Evolutionary conservation across 2,329 filamentous ascomycete genomes (phyloP).

Genomic region (Penicillium decumbens): DNA sequence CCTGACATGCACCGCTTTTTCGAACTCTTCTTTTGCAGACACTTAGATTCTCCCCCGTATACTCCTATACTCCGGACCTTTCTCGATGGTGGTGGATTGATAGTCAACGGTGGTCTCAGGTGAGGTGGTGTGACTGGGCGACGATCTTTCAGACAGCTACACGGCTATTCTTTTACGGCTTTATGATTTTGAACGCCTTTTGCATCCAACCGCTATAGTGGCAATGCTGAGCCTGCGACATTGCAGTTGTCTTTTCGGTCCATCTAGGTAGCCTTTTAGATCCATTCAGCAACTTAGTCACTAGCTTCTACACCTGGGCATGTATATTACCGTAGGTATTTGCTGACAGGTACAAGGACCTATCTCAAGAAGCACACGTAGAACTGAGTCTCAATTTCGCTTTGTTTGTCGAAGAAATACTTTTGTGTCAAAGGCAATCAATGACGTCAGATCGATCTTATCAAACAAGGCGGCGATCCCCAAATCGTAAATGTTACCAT

Average conservation of each 20-base stretch:
- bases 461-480: neutral
- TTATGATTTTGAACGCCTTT: neutral
- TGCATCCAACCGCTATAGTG: neutral
- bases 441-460: slow-evolving; percentile 10
- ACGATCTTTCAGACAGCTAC: neutral
- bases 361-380: no score
- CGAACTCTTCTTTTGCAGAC: neutral
- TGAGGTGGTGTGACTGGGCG: neutral
- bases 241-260: neutral
- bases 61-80: neutral
- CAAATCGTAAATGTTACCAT: neutral
- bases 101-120: neutral
- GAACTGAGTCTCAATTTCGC: no score
- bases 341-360: no score
- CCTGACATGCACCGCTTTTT: neutral
- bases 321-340: no score
- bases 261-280: neutral
- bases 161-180: neutral
- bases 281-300: neutral
- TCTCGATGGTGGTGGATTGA: neutral
- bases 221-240: neutral
- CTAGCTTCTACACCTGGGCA: neutral
- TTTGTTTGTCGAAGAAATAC: no score
- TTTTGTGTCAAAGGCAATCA: neutral
- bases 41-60: neutral